Percentiles rank a stretch among this genome's conserved stretches.
phyloP scores from a whole-genome alignment of 768 basidiomycete genomes.

The Macrolepiota fuliginosa region DNA sequence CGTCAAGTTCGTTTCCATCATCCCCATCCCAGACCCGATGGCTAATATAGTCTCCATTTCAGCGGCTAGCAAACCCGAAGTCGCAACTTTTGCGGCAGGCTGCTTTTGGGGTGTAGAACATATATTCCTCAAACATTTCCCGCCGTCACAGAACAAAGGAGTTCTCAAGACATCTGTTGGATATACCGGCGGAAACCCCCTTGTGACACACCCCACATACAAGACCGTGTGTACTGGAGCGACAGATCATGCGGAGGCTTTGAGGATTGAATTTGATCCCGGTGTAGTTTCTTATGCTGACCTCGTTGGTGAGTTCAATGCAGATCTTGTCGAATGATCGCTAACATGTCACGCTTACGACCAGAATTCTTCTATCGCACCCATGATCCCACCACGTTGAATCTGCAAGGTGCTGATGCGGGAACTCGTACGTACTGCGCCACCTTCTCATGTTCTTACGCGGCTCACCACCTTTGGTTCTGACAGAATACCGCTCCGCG shows the following conservation, averaged over 20 bases:
- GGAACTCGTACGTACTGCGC: constrained; percentile 65
- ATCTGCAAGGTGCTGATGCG: constrained; percentile 73
- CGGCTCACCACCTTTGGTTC: not conserved
- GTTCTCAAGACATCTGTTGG: constrained; percentile 75
- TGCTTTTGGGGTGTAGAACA: constrained; percentile 91
- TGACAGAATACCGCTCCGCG: constrained; percentile 85
- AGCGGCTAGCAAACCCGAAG: constrained; percentile 22
- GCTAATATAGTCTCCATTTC: constrained; percentile 13
- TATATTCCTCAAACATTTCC: constrained; percentile 79
- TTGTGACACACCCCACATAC: constrained; percentile 62
- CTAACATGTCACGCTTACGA: not conserved
- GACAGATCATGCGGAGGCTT: constrained; percentile 88
- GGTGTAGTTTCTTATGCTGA: constrained; percentile 74
- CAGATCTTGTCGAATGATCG: not conserved
- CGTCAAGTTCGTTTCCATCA: constrained; percentile 27
- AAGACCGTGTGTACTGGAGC: constrained; percentile 71
- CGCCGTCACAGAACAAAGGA: constrained; percentile 67
- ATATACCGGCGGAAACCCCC: constrained; percentile 70
- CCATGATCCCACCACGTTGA: constrained; percentile 86
- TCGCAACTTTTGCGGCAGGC: constrained; percentile 54
- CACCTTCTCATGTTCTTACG: not conserved
- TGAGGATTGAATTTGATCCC: constrained; percentile 86
- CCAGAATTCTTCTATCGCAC: constrained; percentile 93
- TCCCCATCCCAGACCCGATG: not conserved
- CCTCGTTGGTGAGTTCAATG: constrained; percentile 69